Conservation (phyloP, 352 stramenopile genomes). For the Phytopythium ostracodes region DNA sequence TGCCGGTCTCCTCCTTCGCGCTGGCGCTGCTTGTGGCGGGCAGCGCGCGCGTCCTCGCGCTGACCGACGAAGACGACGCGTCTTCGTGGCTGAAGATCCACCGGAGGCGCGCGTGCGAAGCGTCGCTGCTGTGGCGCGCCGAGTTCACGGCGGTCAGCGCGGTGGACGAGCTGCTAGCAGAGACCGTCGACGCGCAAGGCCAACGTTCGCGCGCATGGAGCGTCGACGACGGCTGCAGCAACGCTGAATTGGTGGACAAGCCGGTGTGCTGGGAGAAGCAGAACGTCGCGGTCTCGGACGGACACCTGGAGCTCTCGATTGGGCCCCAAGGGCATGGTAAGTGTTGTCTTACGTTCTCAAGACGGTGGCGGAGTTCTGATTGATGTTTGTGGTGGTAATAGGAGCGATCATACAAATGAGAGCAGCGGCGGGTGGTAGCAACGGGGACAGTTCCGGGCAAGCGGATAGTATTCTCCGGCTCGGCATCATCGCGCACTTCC, state of each 20-base stretch:
- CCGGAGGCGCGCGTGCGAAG: constrained; percentile 25
- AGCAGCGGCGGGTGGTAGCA: neutral
- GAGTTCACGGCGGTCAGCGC: constrained; percentile 10
- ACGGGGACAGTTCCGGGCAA: neutral
- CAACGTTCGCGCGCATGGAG: constrained; percentile 13
- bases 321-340: neutral
- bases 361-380: too few relatives aligned
- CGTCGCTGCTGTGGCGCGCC: constrained; percentile 27
- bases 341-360: neutral
- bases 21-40: neutral
- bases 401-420: neutral
- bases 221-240: constrained; percentile 11
- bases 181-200: neutral
- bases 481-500: neutral
- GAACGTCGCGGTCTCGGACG: constrained; percentile 13
- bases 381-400: too few relatives aligned
- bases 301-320: constrained; percentile 10
- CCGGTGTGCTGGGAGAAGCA: constrained; percentile 11
- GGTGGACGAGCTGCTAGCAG: constrained; percentile 15
- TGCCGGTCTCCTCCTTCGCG: neutral
- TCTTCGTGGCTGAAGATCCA: constrained; percentile 22
- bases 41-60: neutral
- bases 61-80: neutral
- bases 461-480: neutral
- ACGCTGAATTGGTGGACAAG: neutral